A percentile compares a stretch with the other conserved stretches of the same genome.
These are phyloP conservation scores for Glycyrrhiza uralensis DNA, from an alignment of 306 rosid genomes.

Conservation along the genomic window DNA sequence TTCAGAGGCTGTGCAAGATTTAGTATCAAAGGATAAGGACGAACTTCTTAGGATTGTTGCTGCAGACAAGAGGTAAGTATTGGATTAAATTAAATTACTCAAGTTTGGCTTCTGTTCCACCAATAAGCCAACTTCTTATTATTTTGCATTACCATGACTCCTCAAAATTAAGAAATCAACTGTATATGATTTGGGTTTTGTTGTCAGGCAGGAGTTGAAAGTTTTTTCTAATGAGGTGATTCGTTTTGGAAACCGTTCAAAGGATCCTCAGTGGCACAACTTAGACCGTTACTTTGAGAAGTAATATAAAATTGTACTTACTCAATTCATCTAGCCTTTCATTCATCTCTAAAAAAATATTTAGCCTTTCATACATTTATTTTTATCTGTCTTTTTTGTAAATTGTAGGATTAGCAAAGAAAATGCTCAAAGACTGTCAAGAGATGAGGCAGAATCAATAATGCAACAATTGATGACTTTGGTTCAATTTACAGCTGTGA, in stretches of 20 bases:
- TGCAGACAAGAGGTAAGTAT: conserved; percentile 63
- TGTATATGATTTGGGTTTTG: conserved; percentile 25
- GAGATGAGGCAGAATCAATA: conserved; percentile 53
- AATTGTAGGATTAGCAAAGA: conserved; percentile 49
- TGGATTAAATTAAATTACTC: background rate
- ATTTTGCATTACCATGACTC: background rate
- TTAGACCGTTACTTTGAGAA: conserved; percentile 84
- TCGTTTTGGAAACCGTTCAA: conserved; percentile 84
- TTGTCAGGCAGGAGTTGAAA: conserved; percentile 64
- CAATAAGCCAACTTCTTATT: no score
- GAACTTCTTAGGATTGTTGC: conserved; percentile 62
- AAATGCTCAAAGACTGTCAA: conserved; percentile 49
- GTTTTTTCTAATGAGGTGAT: conserved; percentile 75
- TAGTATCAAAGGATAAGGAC: conserved; percentile 62
- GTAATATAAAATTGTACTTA: conserved; percentile 44
- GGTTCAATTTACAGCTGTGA: conserved; percentile 75
- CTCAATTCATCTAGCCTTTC: conserved; percentile 20
- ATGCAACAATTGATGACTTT: conserved; percentile 60
- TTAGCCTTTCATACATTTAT: conserved; percentile 9
- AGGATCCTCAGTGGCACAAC: conserved; percentile 91
- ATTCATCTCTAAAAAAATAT: background rate
- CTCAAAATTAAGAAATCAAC: background rate
- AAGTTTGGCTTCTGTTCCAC: no score
- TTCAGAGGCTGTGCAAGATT: conserved; percentile 59
- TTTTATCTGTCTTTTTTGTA: background rate